A percentile compares a stretch with the other conserved stretches of the same genome.
Evolutionary conservation across 495 filamentous ascomycete genomes (phyloP).

Genomic region (Aspergillus carlsbadensis): DNA sequence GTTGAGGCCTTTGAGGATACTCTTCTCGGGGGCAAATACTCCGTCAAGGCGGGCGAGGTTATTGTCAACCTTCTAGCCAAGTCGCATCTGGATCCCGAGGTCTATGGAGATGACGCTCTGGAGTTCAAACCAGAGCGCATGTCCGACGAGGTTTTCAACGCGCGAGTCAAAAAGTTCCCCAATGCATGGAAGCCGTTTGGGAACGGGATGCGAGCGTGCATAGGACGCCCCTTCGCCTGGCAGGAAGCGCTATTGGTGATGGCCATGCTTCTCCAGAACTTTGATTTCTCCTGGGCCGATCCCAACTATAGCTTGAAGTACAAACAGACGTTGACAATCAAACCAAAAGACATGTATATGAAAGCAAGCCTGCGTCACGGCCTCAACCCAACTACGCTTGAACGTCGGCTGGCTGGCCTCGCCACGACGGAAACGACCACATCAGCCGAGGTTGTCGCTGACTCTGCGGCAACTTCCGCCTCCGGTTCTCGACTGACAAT

Average conservation of each 20-base stretch:
- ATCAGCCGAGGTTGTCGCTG: no score
- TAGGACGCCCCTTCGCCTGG: slow-evolving; percentile 68
- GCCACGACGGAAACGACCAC: background rate
- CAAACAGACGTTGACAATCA: slow-evolving; percentile 73
- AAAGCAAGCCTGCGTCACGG: slow-evolving; percentile 60
- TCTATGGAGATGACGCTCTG: slow-evolving; percentile 60
- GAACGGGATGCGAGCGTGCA: slow-evolving; percentile 65
- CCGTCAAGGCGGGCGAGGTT: slow-evolving; percentile 52
- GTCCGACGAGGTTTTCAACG: slow-evolving; percentile 59
- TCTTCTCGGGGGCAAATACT: slow-evolving; percentile 60
- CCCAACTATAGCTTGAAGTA: slow-evolving; percentile 55
- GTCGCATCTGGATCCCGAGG: slow-evolving; percentile 65
- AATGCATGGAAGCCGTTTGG: slow-evolving; percentile 63
- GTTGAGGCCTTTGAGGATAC: slow-evolving; percentile 20
- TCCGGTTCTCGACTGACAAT: slow-evolving; percentile 2
- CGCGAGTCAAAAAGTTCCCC: slow-evolving; percentile 40
- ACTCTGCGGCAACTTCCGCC: background rate
- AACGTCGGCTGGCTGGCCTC: slow-evolving; percentile 17
- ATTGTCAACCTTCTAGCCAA: slow-evolving; percentile 57
- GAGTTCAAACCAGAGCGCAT: slow-evolving; percentile 68
- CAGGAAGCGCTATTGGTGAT: slow-evolving; percentile 57
- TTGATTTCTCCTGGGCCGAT: slow-evolving; percentile 60
- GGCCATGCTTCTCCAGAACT: slow-evolving; percentile 57
- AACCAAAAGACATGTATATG: slow-evolving; percentile 73
- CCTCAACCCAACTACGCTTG: slow-evolving; percentile 56